Evolutionary conservation across 768 basidiomycete genomes (phyloP), one percentile per base, ranked within the genome.

Genomic region (Tricholoma flavovirens): DNA sequence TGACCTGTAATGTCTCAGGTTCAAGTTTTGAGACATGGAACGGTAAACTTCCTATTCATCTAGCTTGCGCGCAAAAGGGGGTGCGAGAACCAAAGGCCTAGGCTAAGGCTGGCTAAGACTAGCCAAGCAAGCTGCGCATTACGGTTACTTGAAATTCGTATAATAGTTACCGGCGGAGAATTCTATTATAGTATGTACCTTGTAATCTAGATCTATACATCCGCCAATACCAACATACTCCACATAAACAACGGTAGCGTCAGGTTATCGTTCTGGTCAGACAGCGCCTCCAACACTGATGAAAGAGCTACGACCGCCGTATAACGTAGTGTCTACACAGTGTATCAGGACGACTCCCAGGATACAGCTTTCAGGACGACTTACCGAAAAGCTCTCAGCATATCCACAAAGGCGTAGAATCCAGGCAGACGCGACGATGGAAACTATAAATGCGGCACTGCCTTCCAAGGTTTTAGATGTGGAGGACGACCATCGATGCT

Each of bases 181-280:
- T 9, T 10, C 29, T 26, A 49, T 49, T n/a, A 10, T 30, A 1
- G 5, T n/a, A 5, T 24, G 46, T 30, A 5, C n/a, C 45, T 10
- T 19, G 42, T 43, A 45, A 45, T 45, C 43, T 45, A 45, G 43
- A 24, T 45, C 58, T 66, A 72, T 38, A 75, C 68, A 50, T 66
- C 69, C 32, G 79, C 75, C 50, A 93, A 71, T 30, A 86, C 85
- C 32, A 93, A 75, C 73, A 93, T 77, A 66, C 90, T 88, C 93
- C 94, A 99, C 76, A 95, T 86, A 69, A 88, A 98, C 71, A 98
- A 73, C n/a, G 97, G 96, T 59, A 99, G 76, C 40, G 91, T 93
- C 61, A 99, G 77, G 72, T 99, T 99, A 73, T 99, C 97, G 71
- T 98, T 98, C 73, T 99, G 97, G 66, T 88, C 87, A 17, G 92